Evolutionary conservation across 2,329 filamentous ascomycete species (phyloP).

Genomic region (Lecanosticta acicola): DNA sequence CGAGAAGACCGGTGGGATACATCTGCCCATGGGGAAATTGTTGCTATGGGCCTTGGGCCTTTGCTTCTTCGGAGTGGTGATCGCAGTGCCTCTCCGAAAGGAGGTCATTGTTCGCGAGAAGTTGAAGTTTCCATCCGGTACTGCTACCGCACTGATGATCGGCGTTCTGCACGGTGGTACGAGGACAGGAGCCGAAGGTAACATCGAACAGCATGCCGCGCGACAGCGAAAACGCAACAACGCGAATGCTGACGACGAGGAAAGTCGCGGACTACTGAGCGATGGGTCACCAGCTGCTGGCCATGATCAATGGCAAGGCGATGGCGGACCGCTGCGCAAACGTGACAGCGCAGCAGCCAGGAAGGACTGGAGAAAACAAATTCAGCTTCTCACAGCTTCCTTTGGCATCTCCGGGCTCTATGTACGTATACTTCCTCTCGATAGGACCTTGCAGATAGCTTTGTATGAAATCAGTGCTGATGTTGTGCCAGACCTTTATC

Average conservation of each 20-base stretch:
- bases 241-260: conserved; percentile 24
- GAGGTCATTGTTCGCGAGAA: conserved; percentile 93
- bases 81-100: conserved; percentile 82
- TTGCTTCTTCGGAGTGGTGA: conserved; percentile 94
- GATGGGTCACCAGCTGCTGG: conserved; percentile 9
- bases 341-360: conserved; percentile 18
- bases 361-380: conserved; percentile 57
- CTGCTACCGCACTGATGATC: conserved; percentile 91
- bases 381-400: conserved; percentile 53
- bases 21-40: conserved; percentile 60
- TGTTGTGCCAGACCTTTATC: conserved; percentile 60
- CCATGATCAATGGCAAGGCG: conserved; percentile 17
- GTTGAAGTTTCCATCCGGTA: conserved; percentile 89
- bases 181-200: conserved; percentile 31
- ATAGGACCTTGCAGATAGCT: background rate
- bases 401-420: conserved; percentile 55
- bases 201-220: conserved; percentile 34
- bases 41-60: conserved; percentile 88
- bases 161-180: conserved; percentile 70
- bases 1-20: conserved; percentile 24
- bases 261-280: conserved; percentile 33
- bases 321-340: conserved; percentile 17
- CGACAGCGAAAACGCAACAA: conserved; percentile 12
- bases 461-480: conserved; percentile 8
- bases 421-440: conserved; percentile 28